Evolutionary conservation across 805 yeast species (phyloP).

Genomic region (Komagataella mondaviorum): DNA sequence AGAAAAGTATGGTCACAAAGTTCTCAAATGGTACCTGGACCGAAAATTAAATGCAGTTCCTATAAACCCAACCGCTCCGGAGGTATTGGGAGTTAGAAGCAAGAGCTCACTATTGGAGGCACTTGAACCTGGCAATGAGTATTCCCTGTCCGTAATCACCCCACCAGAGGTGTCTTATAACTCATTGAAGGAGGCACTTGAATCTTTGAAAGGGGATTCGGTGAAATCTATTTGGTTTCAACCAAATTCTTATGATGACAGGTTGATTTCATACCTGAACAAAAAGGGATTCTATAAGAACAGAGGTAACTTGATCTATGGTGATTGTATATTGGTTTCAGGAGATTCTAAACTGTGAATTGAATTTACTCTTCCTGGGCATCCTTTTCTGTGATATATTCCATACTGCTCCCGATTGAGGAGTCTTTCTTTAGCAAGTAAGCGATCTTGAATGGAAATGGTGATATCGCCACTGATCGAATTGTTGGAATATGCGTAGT

Average conservation of each 20-base stretch:
- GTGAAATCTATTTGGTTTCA: constrained; percentile 68
- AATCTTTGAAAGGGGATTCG: constrained; percentile 8
- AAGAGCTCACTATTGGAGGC: constrained; percentile 2
- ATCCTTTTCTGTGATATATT: constrained; percentile 14
- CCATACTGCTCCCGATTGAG: constrained; percentile 9
- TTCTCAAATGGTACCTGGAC: constrained; percentile 50
- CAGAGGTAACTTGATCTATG: constrained; percentile 23
- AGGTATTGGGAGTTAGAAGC: constrained; percentile 18
- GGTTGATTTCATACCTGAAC: constrained; percentile 25
- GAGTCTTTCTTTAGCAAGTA: constrained; percentile 11
- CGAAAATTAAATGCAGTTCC: constrained; percentile 50
- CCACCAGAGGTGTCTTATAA: constrained; percentile 52
- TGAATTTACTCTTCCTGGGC: constrained; percentile 1
- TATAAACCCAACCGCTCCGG: constrained; percentile 41
- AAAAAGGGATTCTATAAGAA: constrained; percentile 14
- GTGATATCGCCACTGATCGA: constrained; percentile 47
- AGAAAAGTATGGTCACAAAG: constrained; percentile 55
- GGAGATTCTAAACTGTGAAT: constrained; percentile 26
- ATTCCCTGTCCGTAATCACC: constrained; percentile 58
- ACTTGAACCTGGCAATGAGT: constrained; percentile 22
- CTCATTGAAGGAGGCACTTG: constrained; percentile 23
- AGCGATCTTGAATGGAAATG: constrained; percentile 42
- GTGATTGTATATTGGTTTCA: constrained; percentile 57
- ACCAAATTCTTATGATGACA: constrained; percentile 60
- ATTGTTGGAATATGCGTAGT: constrained; percentile 67